Conservation (phyloP, 768 basidiomycete species). For the Russula vinacea region DNA sequence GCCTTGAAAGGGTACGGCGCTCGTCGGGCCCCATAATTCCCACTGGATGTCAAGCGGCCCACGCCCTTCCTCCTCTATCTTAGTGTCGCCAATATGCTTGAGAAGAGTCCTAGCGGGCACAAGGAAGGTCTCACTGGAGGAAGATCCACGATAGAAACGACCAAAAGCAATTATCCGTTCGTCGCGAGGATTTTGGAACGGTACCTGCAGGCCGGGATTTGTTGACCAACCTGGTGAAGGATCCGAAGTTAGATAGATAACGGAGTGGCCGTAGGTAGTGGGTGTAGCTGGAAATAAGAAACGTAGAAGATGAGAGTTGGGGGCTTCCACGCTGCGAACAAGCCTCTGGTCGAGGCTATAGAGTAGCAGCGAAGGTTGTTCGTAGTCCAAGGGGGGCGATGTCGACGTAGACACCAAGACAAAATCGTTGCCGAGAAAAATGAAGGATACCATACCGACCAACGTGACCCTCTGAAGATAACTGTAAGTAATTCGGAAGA, state of each 20-base stretch:
- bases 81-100: not conserved
- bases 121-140: conserved; percentile 6
- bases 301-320: conserved; percentile 11
- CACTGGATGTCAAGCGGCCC: conserved; percentile 10
- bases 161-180: conserved; percentile 19
- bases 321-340: not conserved
- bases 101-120: conserved; percentile 18
- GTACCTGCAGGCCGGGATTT: conserved; percentile 32
- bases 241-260: conserved; percentile 19
- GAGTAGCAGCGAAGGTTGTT: conserved; percentile 21
- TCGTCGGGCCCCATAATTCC: conserved; percentile 17
- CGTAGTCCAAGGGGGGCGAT: not conserved
- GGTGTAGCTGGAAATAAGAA: not conserved
- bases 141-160: not conserved
- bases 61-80: not conserved
- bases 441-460: conserved; percentile 15
- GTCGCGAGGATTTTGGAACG: conserved; percentile 21
- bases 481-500: not conserved
- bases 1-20: not conserved
- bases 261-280: no score
- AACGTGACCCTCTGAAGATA: conserved; percentile 7
- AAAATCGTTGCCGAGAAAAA: conserved; percentile 15
- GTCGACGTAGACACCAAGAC: conserved; percentile 18
- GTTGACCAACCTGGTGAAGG: conserved; percentile 20
- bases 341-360: conserved; percentile 18